Base-by-base conservation (phyloP, 495 filamentous ascomycete species). In the Extremus antarcticus region DNA sequence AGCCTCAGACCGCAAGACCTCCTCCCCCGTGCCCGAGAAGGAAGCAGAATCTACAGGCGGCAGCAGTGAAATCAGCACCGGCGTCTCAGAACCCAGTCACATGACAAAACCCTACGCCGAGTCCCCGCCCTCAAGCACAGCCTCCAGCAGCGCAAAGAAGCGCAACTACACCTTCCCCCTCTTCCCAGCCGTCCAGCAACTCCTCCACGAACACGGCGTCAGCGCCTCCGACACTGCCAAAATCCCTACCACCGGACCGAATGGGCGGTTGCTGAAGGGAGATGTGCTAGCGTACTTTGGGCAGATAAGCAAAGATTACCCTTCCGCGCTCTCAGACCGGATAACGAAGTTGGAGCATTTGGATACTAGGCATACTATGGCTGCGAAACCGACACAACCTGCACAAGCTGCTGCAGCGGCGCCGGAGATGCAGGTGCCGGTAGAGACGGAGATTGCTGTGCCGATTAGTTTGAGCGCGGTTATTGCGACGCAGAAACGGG, bases 281-380 rank as follows among this genome's bases (percentile, higher is more conserved):
- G 92, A 98, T 66, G 87, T 98, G 9, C 80, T 98, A 43, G 89
- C 89, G 25, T 92, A 91, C 67, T 72, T 97, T 15, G 92, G 94
- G 49, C 71, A 71, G 52, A 86, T 95, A 62, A 70, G 82, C 43
- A 69, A 80, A 40, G 72, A 79, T 21, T 86, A 86, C 62, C 83
- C 89, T 8, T 72, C 78, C n/a, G 74, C 82, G 40, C 79, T 87
- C 57, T 82, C 82, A 41, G 70, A 75, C 23, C 79, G 80, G 10
- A 81, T 96, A 62, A 70, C 75, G 43, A 85, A 92, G 66, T 81
- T 90, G 29, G 70, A 74, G 39, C 88, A 94, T 67, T 78, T 98
- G 23, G 94, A 97, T 68, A 79, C 97, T 52, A 92, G 86, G 72
- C 94, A 96, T 71, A 89, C 96, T 74, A 64, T 63, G 57, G 58